Percentiles rank a stretch among this genome's conserved stretches.
These are phyloP conservation scores for Triticum timopheevii DNA, from an alignment of 176 grass and related monocot genomes.

Conservation along the genomic window DNA sequence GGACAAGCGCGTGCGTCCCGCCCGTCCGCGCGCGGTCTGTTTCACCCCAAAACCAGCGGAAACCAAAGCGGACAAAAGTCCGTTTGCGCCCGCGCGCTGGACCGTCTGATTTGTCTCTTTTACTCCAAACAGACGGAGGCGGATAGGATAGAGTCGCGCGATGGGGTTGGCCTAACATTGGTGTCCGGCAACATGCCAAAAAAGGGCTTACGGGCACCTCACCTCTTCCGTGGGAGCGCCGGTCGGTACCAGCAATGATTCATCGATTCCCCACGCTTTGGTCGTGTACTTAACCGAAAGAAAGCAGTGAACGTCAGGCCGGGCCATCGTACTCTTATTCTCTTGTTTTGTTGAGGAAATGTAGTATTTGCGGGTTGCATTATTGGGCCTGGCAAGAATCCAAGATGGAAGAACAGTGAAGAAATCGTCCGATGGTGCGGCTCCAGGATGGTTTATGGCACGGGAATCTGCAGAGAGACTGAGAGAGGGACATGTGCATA, in stretches of 20 bases:
- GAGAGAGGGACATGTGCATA: background rate
- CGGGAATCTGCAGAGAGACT: background rate
- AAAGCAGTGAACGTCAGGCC: background rate
- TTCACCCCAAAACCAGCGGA: too few relatives aligned
- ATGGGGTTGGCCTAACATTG: background rate
- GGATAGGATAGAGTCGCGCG: too few relatives aligned
- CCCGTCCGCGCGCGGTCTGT: too few relatives aligned
- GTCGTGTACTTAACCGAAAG: background rate
- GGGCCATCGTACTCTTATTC: background rate
- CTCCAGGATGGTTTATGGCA: background rate
- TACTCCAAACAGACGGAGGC: too few relatives aligned
- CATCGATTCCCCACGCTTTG: background rate
- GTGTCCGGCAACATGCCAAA: background rate
- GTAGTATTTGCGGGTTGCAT: background rate
- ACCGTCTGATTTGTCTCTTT: too few relatives aligned
- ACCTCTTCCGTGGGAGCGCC: constrained; percentile 12
- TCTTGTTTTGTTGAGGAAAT: background rate
- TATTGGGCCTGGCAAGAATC: background rate
- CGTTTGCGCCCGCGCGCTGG: too few relatives aligned
- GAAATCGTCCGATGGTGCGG: background rate
- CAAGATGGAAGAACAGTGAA: background rate
- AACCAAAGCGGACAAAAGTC: too few relatives aligned
- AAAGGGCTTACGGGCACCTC: background rate
- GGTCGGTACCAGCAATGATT: background rate
- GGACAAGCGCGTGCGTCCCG: too few relatives aligned